Conservation (phyloP, 169 alveolate genomes). For the Babesia bovis region DNA sequence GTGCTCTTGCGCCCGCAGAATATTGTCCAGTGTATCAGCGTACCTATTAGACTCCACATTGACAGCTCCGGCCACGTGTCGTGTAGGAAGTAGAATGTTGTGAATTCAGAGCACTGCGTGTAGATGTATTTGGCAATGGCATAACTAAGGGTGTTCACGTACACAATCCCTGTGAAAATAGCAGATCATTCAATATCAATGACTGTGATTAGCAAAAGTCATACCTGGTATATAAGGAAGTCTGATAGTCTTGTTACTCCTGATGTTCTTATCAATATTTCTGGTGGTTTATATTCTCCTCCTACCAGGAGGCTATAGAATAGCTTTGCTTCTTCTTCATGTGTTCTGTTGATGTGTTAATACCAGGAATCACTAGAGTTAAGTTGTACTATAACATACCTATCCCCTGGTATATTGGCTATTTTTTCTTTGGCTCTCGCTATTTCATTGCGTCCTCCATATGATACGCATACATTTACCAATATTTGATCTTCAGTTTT, state of each 20-base stretch:
- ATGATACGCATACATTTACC: slow-evolving; percentile 56
- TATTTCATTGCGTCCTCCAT: slow-evolving; percentile 66
- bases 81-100: slow-evolving; percentile 71
- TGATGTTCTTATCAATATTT: slow-evolving; percentile 84
- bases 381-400: no score
- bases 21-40: slow-evolving; percentile 69
- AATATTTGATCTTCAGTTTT: background rate
- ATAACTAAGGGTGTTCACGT: background rate
- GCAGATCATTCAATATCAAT: no score
- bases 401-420: background rate
- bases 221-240: slow-evolving; percentile 83
- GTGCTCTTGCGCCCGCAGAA: slow-evolving; percentile 29
- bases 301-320: slow-evolving; percentile 70
- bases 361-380: background rate
- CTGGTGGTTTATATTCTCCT: slow-evolving; percentile 80
- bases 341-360: background rate
- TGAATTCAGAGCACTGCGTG: slow-evolving; percentile 74
- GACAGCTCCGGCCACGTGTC: slow-evolving; percentile 75
- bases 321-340: background rate
- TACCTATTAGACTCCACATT: slow-evolving; percentile 64
- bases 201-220: no score
- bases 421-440: slow-evolving; percentile 7
- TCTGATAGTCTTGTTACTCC: slow-evolving; percentile 89
- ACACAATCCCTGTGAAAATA: no score
- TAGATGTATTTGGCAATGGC: background rate